Evolutionary conservation across 2,329 filamentous ascomycete species (phyloP).

Genomic region (Paecilomyces fulvus): DNA sequence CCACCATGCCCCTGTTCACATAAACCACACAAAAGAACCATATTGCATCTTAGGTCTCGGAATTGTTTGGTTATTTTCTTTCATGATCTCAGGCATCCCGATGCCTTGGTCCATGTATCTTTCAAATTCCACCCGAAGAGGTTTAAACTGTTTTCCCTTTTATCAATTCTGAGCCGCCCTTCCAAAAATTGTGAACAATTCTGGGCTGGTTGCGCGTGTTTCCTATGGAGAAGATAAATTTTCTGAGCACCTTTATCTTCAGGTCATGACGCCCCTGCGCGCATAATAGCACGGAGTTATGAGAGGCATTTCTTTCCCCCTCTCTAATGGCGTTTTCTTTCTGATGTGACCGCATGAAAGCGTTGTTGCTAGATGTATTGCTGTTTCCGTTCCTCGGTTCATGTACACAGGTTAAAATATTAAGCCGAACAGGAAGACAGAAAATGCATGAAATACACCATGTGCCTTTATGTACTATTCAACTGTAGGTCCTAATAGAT

Average conservation of each 20-base stretch:
- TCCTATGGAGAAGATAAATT: conserved; percentile 13
- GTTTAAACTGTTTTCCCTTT: conserved; percentile 3
- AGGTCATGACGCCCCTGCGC: conserved; percentile 9
- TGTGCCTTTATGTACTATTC: background rate
- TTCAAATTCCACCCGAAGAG: conserved; percentile 12
- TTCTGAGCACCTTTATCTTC: conserved; percentile 17
- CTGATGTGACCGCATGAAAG: conserved; percentile 1
- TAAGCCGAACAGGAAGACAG: conserved; percentile 3
- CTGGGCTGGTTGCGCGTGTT: conserved; percentile 15
- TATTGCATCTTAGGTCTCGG: conserved; percentile 27
- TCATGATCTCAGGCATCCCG: conserved; percentile 21
- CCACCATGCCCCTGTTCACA: conserved; percentile 24
- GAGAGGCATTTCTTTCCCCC: conserved; percentile 4
- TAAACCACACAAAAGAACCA: conserved; percentile 26
- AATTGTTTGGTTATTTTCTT: conserved; percentile 33
- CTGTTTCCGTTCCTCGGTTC: conserved; percentile 2
- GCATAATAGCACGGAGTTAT: conserved; percentile 17
- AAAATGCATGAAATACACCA: conserved; percentile 2
- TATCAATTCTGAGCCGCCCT: conserved; percentile 12
- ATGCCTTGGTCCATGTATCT: conserved; percentile 24
- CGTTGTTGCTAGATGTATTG: background rate
- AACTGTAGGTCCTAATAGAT: background rate
- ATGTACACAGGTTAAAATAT: conserved; percentile 8
- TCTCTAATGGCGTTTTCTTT: conserved; percentile 2
- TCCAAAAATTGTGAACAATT: conserved; percentile 23